These are phyloP conservation scores for Neofusicoccum ribis DNA, from an alignment of 2,329 filamentous ascomycete genomes.

Conservation along the genomic window DNA sequence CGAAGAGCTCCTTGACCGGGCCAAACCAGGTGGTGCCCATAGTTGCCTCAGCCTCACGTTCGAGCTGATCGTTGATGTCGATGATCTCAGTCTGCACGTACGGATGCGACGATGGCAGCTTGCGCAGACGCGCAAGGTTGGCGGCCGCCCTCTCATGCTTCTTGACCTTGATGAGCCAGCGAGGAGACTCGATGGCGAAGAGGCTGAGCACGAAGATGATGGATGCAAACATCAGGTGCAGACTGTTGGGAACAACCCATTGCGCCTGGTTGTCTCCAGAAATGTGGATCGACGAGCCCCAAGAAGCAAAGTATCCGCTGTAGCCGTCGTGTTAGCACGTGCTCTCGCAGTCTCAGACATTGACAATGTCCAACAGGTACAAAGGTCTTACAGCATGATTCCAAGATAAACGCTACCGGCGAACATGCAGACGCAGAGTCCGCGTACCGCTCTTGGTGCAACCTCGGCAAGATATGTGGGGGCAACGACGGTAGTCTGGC, in stretches of 20 bases:
- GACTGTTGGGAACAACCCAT: slow-evolving; percentile 68
- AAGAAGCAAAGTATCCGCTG: slow-evolving; percentile 68
- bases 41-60: slow-evolving; percentile 71
- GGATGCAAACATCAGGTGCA: slow-evolving; percentile 76
- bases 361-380: neutral
- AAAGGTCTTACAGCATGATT: slow-evolving; percentile 59
- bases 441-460: slow-evolving; percentile 66
- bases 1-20: slow-evolving; percentile 67
- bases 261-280: slow-evolving; percentile 43
- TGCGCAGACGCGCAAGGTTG: slow-evolving; percentile 59
- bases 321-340: neutral
- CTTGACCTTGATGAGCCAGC: slow-evolving; percentile 67
- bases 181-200: slow-evolving; percentile 68
- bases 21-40: slow-evolving; percentile 65
- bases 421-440: slow-evolving; percentile 72
- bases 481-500: slow-evolving; percentile 66
- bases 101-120: slow-evolving; percentile 59
- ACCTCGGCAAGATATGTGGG: slow-evolving; percentile 75
- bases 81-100: slow-evolving; percentile 64
- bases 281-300: slow-evolving; percentile 55
- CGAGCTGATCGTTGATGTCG: slow-evolving; percentile 64
- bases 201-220: slow-evolving; percentile 71
- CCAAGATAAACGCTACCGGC: slow-evolving; percentile 73
- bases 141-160: slow-evolving; percentile 59
- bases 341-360: neutral